phyloP scores from a whole-genome alignment of 345 rosid species.

The Anastatica hierochuntica region DNA sequence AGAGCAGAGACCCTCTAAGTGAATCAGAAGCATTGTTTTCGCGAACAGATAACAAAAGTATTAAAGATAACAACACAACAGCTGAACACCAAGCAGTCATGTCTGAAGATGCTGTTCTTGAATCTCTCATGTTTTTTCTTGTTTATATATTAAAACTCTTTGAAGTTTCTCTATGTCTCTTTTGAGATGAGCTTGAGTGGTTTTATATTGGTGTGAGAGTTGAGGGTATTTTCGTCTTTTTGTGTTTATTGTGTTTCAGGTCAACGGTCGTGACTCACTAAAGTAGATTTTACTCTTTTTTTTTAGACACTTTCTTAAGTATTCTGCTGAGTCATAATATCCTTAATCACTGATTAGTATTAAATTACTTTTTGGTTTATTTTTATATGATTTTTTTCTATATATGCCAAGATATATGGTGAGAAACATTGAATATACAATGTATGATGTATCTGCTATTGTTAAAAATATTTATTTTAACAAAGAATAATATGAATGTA shows the following conservation, averaged over 20 bases:
- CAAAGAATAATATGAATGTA: not conserved
- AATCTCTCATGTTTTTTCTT: slow-evolving; percentile 17
- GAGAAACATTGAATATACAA: not conserved
- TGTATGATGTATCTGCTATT: not conserved
- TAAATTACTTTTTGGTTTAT: not conserved
- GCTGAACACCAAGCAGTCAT: slow-evolving; percentile 64
- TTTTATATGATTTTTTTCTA: not conserved
- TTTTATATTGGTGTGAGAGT: slow-evolving; percentile 4
- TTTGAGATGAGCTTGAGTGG: not conserved
- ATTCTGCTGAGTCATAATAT: no score
- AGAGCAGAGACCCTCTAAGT: slow-evolving; percentile 37
- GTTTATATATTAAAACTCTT: not conserved
- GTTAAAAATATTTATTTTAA: no score
- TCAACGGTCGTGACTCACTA: slow-evolving; percentile 21
- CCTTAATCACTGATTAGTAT: not conserved
- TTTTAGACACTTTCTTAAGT: slow-evolving; percentile 6
- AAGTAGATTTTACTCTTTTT: slow-evolving; percentile 4
- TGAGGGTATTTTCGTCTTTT: slow-evolving; percentile 16
- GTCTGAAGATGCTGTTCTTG: slow-evolving; percentile 28
- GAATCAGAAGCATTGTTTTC: slow-evolving; percentile 30
- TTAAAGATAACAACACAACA: slow-evolving; percentile 32
- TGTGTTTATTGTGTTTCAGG: slow-evolving; percentile 17
- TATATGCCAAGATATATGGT: not conserved
- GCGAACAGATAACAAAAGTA: slow-evolving; percentile 41
- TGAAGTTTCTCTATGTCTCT: no score